Evolutionary conservation across 2,329 filamentous ascomycete species (phyloP).

Genomic region (Echinosphaeria canescens): DNA sequence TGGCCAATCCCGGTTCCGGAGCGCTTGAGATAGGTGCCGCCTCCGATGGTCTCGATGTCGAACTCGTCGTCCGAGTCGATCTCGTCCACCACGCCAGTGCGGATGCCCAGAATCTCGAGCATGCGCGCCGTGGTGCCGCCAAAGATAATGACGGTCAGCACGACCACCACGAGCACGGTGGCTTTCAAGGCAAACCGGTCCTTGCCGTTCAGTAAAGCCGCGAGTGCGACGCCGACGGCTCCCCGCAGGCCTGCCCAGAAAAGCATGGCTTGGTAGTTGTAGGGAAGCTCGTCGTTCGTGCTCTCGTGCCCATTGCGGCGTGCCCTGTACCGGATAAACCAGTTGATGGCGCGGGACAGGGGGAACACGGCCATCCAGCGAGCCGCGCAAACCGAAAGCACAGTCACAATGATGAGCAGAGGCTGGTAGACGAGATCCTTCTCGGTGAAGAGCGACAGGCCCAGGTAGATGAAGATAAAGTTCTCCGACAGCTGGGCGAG

Average conservation of each 20-base stretch:
- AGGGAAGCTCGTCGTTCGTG: slow-evolving; percentile 71
- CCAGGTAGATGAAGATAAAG: slow-evolving; percentile 98
- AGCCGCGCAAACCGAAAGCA: slow-evolving; percentile 78
- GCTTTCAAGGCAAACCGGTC: slow-evolving; percentile 72
- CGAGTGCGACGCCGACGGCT: slow-evolving; percentile 85
- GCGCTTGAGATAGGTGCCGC: slow-evolving; percentile 62
- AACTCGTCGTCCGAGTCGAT: slow-evolving; percentile 97
- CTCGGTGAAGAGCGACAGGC: slow-evolving; percentile 85
- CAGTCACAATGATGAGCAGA: slow-evolving; percentile 81
- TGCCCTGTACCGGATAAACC: slow-evolving; percentile 74
- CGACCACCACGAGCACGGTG: slow-evolving; percentile 92
- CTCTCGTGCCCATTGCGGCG: slow-evolving; percentile 55
- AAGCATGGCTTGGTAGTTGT: slow-evolving; percentile 98
- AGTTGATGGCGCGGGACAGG: slow-evolving; percentile 74
- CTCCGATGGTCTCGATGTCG: slow-evolving; percentile 64
- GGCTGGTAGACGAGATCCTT: slow-evolving; percentile 77
- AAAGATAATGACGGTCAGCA: slow-evolving; percentile 96
- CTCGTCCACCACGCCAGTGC: slow-evolving; percentile 90
- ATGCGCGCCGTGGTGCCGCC: slow-evolving; percentile 93
- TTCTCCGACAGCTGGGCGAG: slow-evolving; percentile 93
- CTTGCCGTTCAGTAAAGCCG: slow-evolving; percentile 65
- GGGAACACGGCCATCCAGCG: slow-evolving; percentile 93
- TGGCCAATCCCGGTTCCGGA: slow-evolving; percentile 60
- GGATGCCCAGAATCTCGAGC: slow-evolving; percentile 93
- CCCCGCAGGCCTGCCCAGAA: slow-evolving; percentile 96